Evolutionary conservation across 257 asterid genomes (phyloP), one percentile per base, ranked within the genome.

Genomic region (Hygrophila difformis): DNA sequence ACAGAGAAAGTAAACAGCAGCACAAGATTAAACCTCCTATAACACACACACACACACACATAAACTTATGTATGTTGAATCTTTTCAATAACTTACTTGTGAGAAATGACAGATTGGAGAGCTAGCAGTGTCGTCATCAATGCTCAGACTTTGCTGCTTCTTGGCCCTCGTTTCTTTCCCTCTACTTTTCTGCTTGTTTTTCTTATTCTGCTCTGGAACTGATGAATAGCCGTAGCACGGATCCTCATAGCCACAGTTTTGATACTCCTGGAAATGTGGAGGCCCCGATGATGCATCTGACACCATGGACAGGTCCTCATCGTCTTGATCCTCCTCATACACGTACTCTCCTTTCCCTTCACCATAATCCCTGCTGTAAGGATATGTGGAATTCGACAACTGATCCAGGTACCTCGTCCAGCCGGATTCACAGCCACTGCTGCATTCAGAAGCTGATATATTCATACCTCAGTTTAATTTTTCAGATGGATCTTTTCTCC

Each of bases 271-370:
- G 19, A 40, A 40, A 43, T 69, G 81, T 11, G 89, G 97, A 42
- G 95, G 97, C 18, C 87, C 95, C 0, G 97, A 88, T 2, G 97
- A 84, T 0, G 97, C 97, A 65, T 84, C 95, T 1, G 97, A 88
- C 47, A 88, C 76, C 97, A 88, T 88, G 3, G 97, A 88, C 14
- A 60, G 59, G 66, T 76, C 81, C 29, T 76, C 77, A n/a, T 47
- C 66, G 8, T 68, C 68, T 1, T 48, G 34, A 3, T 53, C 59
- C 3, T 65, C 50, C 5, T 48, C 18, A n/a, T n/a, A n/a, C 9
- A 29, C 26, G 12, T 11, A 36, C 8, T n/a, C 33, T 1, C 34
- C 60, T 18, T 53, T 38, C n/a, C 2, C 29, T 8, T 60, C 51
- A 17, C 28, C 33, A n/a, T 33, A 57, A 16, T 6, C 65, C 37